A percentile compares a stretch with the other conserved stretches of the same genome.
These are phyloP conservation scores for Panellus pusillus DNA, from an alignment of 768 basidiomycete species.

Conservation along the genomic window DNA sequence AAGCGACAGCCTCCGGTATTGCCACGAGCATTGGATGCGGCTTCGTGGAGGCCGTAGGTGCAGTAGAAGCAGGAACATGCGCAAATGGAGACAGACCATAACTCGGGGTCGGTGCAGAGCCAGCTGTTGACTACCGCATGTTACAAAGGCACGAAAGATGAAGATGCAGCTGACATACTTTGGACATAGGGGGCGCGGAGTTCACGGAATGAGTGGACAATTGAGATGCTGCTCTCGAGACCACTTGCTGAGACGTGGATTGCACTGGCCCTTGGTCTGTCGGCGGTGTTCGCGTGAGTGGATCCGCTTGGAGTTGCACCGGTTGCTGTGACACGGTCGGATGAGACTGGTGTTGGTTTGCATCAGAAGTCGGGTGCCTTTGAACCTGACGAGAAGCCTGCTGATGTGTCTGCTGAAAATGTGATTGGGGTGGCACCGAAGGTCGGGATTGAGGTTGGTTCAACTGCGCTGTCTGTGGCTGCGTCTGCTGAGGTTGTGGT, in stretches of 20 bases:
- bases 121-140: not conserved
- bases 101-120: conserved; percentile 1
- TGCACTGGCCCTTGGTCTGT: no score
- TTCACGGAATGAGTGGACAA: not conserved
- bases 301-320: no score
- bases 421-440: not conserved
- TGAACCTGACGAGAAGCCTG: no score
- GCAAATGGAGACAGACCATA: conserved; percentile 17
- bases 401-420: not conserved
- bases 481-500: not conserved
- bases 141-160: not conserved
- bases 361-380: not conserved
- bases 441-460: not conserved
- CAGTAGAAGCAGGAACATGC: not conserved
- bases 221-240: no score
- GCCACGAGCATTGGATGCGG: not conserved
- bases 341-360: not conserved
- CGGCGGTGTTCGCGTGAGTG: no score
- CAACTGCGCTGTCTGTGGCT: no score
- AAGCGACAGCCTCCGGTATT: not conserved
- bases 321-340: no score
- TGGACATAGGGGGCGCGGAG: not conserved
- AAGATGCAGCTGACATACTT: not conserved
- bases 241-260: no score
- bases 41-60: not conserved